These are phyloP conservation scores for Candida krabiensis DNA, from an alignment of 805 yeast genomes.

Conservation along the genomic window DNA sequence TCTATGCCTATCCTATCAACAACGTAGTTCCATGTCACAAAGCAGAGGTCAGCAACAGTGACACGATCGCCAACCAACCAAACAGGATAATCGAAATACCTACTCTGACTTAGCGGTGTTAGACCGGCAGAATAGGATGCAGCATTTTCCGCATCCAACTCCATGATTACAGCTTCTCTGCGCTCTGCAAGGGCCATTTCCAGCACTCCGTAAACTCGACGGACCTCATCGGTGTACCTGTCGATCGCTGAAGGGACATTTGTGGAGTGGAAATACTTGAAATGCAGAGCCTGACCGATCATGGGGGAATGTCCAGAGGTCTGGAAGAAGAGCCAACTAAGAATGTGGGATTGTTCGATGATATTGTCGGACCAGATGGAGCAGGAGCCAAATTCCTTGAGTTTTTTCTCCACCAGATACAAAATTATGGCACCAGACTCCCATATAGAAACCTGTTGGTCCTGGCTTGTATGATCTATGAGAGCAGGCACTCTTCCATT, in stretches of 20 bases:
- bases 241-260: conserved; percentile 88
- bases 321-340: conserved; percentile 91
- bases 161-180: conserved; percentile 87
- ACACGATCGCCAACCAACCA: conserved; percentile 89
- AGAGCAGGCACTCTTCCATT: conserved; percentile 95
- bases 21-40: conserved; percentile 97
- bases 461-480: conserved; percentile 71
- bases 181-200: conserved; percentile 95
- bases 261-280: conserved; percentile 84
- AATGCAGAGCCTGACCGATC: conserved; percentile 96
- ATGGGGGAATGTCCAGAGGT: conserved; percentile 98
- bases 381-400: conserved; percentile 64
- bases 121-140: conserved; percentile 87
- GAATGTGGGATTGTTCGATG: conserved; percentile 79
- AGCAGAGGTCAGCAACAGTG: conserved; percentile 86
- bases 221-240: conserved; percentile 86
- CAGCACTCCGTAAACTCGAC: conserved; percentile 89
- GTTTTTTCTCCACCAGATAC: conserved; percentile 70
- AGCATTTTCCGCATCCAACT: conserved; percentile 81
- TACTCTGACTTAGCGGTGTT: conserved; percentile 79
- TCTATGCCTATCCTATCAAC: conserved; percentile 91
- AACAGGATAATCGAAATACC: conserved; percentile 89
- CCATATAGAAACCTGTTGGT: conserved; percentile 81
- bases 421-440: conserved; percentile 91
- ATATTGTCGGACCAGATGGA: conserved; percentile 78